Evolutionary conservation across 140 eudicot genomes (phyloP), one percentile per base, ranked within the genome.

Genomic region (Oenanthe javanica): DNA sequence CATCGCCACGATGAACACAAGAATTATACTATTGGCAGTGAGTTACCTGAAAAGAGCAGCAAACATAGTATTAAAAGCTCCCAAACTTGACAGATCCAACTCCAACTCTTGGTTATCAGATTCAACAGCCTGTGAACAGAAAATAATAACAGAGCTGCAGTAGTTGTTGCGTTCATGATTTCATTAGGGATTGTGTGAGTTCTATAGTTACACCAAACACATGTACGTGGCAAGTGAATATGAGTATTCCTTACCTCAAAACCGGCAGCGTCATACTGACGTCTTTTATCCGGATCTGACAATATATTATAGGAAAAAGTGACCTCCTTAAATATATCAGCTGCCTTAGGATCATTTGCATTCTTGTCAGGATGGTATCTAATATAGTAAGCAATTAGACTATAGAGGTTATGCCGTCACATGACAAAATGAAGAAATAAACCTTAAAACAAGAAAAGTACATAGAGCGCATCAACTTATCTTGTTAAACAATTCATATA

Each of bases 291-390:
- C 18, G 99, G 97, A 89, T 95, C 94, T 1, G 99, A 90, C 84
- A 95, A 85, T 75, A 95, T 93, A 81, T 85, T 93, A 76, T 95
- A 92, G 36, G 99, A 95, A 86, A 90, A 95, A 0, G 97, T 93
- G 87, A 86, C 92, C 88, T 95, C 99, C 70, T 88, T 92, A 85
- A 95, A 95, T 88, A 90, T 89, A 79, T 95, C 99, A 52, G 97
- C 88, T 21, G 99, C 97, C 82, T 89, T 87, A 21, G 91, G 93
- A 80, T 95, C 97, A 87, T 95, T 92, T 73, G 97, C 97, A 79
- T 93, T 95, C 89, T 95, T 95, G 90, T 95, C 99, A 25, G 99
- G 99, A 89, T 95, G 99, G 84, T 95, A 95, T 92, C 99, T 95
- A 74, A 47, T 66, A 47, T 46, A 43, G 50, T 36, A 66, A 51